Base-by-base conservation (phyloP, 345 rosid species). In the Hypericum perforatum region DNA sequence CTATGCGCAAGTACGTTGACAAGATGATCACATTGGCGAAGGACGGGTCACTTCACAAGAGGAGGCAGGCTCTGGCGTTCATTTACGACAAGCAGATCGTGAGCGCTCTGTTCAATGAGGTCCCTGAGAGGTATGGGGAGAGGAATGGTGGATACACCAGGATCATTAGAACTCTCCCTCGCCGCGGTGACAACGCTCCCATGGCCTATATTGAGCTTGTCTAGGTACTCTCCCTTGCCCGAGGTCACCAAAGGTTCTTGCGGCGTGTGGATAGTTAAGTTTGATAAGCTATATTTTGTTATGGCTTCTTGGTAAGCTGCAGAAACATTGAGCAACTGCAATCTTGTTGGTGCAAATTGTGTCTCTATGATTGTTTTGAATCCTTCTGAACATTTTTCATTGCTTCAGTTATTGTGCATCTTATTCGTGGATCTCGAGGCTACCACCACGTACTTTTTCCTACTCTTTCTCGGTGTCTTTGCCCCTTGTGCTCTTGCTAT, bases 101-200 rank as follows among this genome's bases (percentile, higher is more conserved):
- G 9, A 94, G 82, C 43, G 97, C 97, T 3, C 59, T 90, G 63
- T 86, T 90, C 53, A 85, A 91, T 0, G 97, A 91, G 64, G 96
- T 87, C 22, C 95, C 50, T 3, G 95, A 79, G 3, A 73, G 98
- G 60, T 87, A 90, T 11, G 96, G 98, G 1, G 94, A 86, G 0
- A 65, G 96, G 38, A 73, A 86, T 54, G 98, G 98, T n/a, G 98
- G 98, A 1, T 91, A 91, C 32, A 91, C 98, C 7, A 75, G 98
- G 65, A 91, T 91, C 52, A 79, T 87, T 47, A 82, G 96, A 69
- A 91, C 94, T 44, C 74, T 91, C 39, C 98, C 98, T 3, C 79
- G 96, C 75, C 69, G 95, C 62, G 98, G 98, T 39, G 98, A 91
- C 60, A 91, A 91, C 75, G 97, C 98, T 7, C 98, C 98, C 7